Base-by-base conservation (phyloP, 2,329 filamentous ascomycete species). In the Colletotrichum costaricense region DNA sequence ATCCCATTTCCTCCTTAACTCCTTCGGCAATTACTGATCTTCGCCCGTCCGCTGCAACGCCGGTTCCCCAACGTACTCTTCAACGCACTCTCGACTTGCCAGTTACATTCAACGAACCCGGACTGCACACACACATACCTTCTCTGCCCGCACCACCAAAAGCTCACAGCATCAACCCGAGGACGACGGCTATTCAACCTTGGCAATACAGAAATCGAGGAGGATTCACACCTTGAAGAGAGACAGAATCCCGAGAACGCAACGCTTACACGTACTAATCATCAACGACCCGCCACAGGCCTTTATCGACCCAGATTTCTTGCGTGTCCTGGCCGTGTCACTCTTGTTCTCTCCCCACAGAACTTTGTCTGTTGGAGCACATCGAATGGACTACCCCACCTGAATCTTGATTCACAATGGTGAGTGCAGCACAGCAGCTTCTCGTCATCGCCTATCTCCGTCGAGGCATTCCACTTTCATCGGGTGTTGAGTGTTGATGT, bases 351-450 rank as follows among this genome's bases (percentile, higher is more conserved):
- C n/a, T 54, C 19, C 69, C 59, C 66, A 65, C 65, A 70, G 66
- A 64, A 70, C 55, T 70, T 56, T 60, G 66, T 62, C 67, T 65
- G 70, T 73, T 65, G 70, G 67, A 70, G 60, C 70, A 70, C 70
- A n/a, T 42, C 66, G 70, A 70, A 73, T 73, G 70, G 70, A 46
- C 54, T n/a, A 73, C 70, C 67, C 70, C 60, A 73, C 70, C 67
- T 55, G 59, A n/a, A 42, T 22, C 22, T 49, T 65, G 67, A 70
- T 60, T 70, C 67, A 73, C 54, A 60, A 73, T 73, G 70, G 70
- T 73, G 67, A 73, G 70, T 52, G 35, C 38, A 3, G 19, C 62
- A 52, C 58, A n/a, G 38, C 38, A 42, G 14, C 49, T 63, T 59
- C 54, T 35, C 54, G n/a, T 55, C 69, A 63, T 69, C 28, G 42